Percentiles rank a stretch among this genome's conserved stretches.
phyloP scores from a whole-genome alignment of 1,284 basidiomycete genomes.

The Sparassis latifolia region DNA sequence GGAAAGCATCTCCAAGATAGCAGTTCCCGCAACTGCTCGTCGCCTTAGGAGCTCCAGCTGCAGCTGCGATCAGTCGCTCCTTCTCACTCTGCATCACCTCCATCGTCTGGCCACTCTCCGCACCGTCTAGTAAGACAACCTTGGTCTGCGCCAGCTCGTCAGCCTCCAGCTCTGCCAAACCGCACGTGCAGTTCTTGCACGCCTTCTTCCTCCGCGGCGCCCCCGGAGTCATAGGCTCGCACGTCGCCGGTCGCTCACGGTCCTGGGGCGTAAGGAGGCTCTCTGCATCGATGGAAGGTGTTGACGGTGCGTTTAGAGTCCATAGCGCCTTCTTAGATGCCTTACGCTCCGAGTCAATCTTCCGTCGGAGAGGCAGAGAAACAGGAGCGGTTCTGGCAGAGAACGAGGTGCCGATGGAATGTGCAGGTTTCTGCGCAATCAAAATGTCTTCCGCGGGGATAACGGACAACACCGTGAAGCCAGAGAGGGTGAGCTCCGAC shows the following conservation, averaged over 20 bases:
- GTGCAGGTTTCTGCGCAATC: slow-evolving; percentile 62
- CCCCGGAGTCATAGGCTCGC: slow-evolving; percentile 50
- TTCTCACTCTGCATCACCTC: slow-evolving; percentile 63
- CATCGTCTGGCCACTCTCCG: slow-evolving; percentile 45
- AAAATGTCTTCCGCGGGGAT: slow-evolving; percentile 34
- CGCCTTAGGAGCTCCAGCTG: slow-evolving; percentile 69
- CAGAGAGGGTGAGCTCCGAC: slow-evolving; percentile 53
- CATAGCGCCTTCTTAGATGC: slow-evolving; percentile 75
- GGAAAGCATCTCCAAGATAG: slow-evolving; percentile 96
- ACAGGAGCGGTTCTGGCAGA: slow-evolving; percentile 29
- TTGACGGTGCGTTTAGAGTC: slow-evolving; percentile 57
- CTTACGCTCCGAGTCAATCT: slow-evolving; percentile 48
- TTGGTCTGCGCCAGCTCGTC: slow-evolving; percentile 61
- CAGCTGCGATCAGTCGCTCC: slow-evolving; percentile 56
- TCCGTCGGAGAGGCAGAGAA: slow-evolving; percentile 42
- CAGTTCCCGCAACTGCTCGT: slow-evolving; percentile 98
- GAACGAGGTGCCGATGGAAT: slow-evolving; percentile 27
- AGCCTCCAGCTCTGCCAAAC: slow-evolving; percentile 85
- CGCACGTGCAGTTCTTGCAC: slow-evolving; percentile 93
- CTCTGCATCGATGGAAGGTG: slow-evolving; percentile 71
- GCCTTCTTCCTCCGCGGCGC: slow-evolving; percentile 75
- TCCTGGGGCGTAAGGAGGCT: slow-evolving; percentile 70
- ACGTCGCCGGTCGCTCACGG: slow-evolving; percentile 60
- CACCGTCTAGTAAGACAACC: slow-evolving; percentile 64
- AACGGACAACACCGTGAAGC: slow-evolving; percentile 51